These are phyloP conservation scores for Leptosphaerulina australis DNA, from an alignment of 2,329 filamentous ascomycete genomes.

Conservation along the genomic window DNA sequence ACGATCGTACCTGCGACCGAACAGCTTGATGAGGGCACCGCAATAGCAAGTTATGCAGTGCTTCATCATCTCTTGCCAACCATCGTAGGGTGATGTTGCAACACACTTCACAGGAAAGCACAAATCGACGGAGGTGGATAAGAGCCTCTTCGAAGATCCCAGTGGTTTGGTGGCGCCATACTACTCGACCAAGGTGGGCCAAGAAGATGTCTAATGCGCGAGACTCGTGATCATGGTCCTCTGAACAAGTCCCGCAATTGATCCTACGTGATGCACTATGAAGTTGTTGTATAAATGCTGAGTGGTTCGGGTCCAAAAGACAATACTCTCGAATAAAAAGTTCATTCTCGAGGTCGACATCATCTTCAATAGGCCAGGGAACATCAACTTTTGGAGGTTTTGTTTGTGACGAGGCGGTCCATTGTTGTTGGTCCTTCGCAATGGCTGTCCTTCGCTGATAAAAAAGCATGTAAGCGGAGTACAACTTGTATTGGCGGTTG, in stretches of 20 bases:
- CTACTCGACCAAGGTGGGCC: constrained; percentile 75
- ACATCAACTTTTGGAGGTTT: constrained; percentile 58
- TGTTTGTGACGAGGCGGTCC: constrained; percentile 48
- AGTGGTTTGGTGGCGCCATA: constrained; percentile 72
- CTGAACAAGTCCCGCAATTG: constrained; percentile 57
- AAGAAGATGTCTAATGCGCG: constrained; percentile 62
- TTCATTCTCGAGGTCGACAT: constrained; percentile 75
- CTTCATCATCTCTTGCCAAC: constrained; percentile 60
- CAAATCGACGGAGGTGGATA: constrained; percentile 58
- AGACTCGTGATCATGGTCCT: constrained; percentile 53
- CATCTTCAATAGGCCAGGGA: constrained; percentile 53
- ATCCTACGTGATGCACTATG: constrained; percentile 63
- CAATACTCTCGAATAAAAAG: constrained; percentile 76
- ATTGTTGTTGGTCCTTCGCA: constrained; percentile 43
- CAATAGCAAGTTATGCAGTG: constrained; percentile 67
- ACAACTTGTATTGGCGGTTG: constrained; percentile 39
- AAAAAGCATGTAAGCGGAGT: constrained; percentile 96
- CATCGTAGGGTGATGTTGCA: constrained; percentile 67
- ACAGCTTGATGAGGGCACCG: constrained; percentile 38
- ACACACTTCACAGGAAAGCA: constrained; percentile 60
- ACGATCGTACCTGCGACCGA: constrained; percentile 34
- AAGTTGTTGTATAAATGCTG: constrained; percentile 68
- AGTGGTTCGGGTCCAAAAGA: constrained; percentile 75
- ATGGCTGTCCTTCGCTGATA: constrained; percentile 81
- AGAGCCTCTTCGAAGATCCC: constrained; percentile 66